These are phyloP conservation scores for Ceratobasidium sp. DNA, from an alignment of 1,284 basidiomycete species.

Conservation along the genomic window DNA sequence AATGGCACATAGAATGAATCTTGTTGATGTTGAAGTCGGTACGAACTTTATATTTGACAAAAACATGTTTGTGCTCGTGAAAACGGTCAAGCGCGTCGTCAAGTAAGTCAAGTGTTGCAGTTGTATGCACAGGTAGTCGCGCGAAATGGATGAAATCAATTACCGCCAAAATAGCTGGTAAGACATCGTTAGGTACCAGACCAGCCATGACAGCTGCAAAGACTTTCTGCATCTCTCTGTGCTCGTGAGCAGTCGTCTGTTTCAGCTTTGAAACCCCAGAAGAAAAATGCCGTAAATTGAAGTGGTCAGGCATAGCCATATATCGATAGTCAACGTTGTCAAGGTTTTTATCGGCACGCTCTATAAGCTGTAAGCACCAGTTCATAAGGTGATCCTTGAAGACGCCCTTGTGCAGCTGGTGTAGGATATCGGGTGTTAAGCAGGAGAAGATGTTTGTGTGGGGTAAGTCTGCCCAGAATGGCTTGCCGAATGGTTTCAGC, in stretches of 20 bases:
- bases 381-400: slow-evolving; percentile 51
- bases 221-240: slow-evolving; percentile 42
- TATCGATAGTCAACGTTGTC: slow-evolving; percentile 35
- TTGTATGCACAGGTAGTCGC: slow-evolving; percentile 52
- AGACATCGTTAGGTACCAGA: slow-evolving; percentile 23
- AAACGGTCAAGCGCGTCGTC: slow-evolving; percentile 54
- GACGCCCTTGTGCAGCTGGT: slow-evolving; percentile 58
- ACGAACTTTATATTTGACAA: slow-evolving; percentile 49
- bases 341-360: neutral
- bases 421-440: slow-evolving; percentile 55
- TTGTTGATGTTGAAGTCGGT: slow-evolving; percentile 34
- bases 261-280: neutral
- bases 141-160: slow-evolving; percentile 58
- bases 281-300: slow-evolving; percentile 10
- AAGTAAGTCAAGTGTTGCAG: slow-evolving; percentile 60
- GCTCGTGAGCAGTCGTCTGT: slow-evolving; percentile 42
- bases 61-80: slow-evolving; percentile 56
- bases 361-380: slow-evolving; percentile 23
- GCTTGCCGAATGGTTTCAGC: slow-evolving; percentile 30
- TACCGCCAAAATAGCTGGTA: slow-evolving; percentile 50
- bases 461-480: slow-evolving; percentile 54
- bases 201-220: slow-evolving; percentile 52
- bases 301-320: slow-evolving; percentile 38
- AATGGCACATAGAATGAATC: slow-evolving; percentile 43
- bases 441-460: slow-evolving; percentile 52